Evolutionary conservation across 768 basidiomycete species (phyloP).

Genomic region (Termitomyces bulborhizus): DNA sequence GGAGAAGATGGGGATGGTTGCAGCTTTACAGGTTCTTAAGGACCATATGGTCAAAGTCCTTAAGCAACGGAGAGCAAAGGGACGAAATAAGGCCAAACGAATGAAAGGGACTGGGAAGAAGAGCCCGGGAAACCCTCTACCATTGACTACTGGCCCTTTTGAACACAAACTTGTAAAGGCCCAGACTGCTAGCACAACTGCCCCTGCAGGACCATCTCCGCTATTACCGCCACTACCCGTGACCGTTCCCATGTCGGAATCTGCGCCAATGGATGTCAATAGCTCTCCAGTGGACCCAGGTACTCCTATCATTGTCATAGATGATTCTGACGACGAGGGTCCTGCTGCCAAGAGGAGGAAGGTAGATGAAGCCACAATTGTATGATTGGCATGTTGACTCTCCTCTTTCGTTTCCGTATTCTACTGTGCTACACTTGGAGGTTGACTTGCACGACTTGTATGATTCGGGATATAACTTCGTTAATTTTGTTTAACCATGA

Average conservation of each 20-base stretch:
- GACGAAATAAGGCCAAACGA: constrained; percentile 25
- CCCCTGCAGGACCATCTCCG: neutral
- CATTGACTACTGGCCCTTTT: constrained; percentile 43
- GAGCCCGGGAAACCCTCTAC: constrained; percentile 16
- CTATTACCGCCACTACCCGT: constrained; percentile 6
- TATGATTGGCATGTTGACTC: neutral
- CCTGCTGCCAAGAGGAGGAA: constrained; percentile 56
- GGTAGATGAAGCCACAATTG: constrained; percentile 25
- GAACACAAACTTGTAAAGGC: constrained; percentile 13
- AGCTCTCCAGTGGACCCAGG: constrained; percentile 24
- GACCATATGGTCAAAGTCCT: constrained; percentile 80
- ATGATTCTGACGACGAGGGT: constrained; percentile 52
- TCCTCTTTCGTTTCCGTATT: neutral
- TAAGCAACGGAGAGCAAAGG: constrained; percentile 61
- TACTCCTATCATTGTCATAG: constrained; percentile 56
- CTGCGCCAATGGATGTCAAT: constrained; percentile 24
- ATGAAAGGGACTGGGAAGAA: constrained; percentile 24
- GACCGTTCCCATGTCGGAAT: constrained; percentile 18
- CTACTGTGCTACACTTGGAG: neutral
- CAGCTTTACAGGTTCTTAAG: constrained; percentile 76
- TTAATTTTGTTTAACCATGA: neutral
- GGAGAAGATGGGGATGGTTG: constrained; percentile 75
- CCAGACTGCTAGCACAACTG: neutral
- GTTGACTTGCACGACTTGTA: neutral
- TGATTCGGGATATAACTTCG: neutral